Conservation (phyloP, 2,329 filamentous ascomycete genomes). For the Rhinocladiella mackenziei region DNA sequence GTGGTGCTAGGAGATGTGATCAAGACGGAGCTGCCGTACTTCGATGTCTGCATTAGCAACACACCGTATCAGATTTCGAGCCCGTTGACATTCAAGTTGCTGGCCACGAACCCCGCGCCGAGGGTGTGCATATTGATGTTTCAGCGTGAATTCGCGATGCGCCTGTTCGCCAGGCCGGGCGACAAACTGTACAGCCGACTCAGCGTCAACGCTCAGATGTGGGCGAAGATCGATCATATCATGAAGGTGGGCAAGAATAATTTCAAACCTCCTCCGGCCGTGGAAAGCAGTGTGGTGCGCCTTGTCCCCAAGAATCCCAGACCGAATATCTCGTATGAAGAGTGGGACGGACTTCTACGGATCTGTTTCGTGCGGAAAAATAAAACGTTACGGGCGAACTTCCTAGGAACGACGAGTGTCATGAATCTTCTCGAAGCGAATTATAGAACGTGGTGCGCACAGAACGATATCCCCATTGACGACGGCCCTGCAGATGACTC, state of each 20-base stretch:
- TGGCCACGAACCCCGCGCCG: slow-evolving; percentile 76
- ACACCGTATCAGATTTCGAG: slow-evolving; percentile 79
- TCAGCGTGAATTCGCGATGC: slow-evolving; percentile 88
- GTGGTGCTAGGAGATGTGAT: slow-evolving; percentile 89
- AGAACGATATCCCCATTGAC: slow-evolving; percentile 75
- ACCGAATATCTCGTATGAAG: slow-evolving; percentile 85
- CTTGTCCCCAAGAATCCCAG: slow-evolving; percentile 82
- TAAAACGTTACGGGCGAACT: slow-evolving; percentile 77
- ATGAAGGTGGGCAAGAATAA: slow-evolving; percentile 97
- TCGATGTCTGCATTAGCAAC: slow-evolving; percentile 80
- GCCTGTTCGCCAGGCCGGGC: slow-evolving; percentile 80
- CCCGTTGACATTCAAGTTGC: slow-evolving; percentile 84
- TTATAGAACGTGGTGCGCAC: slow-evolving; percentile 84
- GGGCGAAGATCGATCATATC: slow-evolving; percentile 65
- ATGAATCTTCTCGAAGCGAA: slow-evolving; percentile 80
- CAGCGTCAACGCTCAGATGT: slow-evolving; percentile 91
- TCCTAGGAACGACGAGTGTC: slow-evolving; percentile 74
- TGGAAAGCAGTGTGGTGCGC: slow-evolving; percentile 85
- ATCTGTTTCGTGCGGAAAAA: slow-evolving; percentile 86
- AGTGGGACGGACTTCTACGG: slow-evolving; percentile 86
- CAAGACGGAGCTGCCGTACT: slow-evolving; percentile 74
- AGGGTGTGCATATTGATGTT: slow-evolving; percentile 89
- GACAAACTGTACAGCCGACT: slow-evolving; percentile 89
- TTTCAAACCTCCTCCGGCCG: slow-evolving; percentile 89
- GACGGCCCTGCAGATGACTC: slow-evolving; percentile 50